A percentile compares a stretch with the other conserved stretches of the same genome.
Conservation (phyloP, 257 asterid genomes). For the Thymus mandschuricus region DNA sequence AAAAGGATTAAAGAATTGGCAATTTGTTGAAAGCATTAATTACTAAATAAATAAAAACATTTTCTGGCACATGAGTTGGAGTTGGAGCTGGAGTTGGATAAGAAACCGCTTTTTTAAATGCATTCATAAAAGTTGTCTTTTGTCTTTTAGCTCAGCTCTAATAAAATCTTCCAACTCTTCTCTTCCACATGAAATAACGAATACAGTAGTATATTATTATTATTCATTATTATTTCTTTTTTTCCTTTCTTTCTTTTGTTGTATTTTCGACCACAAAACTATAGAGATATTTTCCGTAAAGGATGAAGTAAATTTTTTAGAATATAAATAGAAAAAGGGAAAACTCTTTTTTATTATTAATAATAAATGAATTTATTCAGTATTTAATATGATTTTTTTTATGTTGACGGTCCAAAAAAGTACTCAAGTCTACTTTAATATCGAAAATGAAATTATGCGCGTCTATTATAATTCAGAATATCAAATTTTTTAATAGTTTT, state of each 20-base stretch:
- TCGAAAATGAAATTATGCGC: too few species aligned
- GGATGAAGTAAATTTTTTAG: neutral
- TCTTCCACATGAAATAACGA: constrained; percentile 6
- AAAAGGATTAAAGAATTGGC: neutral
- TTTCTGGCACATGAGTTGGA: constrained; percentile 1
- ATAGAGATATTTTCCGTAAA: neutral
- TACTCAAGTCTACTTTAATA: too few species aligned
- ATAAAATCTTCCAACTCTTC: neutral
- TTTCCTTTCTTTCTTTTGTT: neutral
- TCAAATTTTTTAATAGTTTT: too few species aligned
- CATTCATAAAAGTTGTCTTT: constrained; percentile 32
- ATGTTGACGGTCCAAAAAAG: too few species aligned
- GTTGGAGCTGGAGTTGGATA: neutral
- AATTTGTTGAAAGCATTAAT: too few species aligned
- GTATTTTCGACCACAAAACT: neutral
- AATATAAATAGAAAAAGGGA: too few species aligned
- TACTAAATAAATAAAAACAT: neutral
- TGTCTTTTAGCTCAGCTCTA: constrained; percentile 33
- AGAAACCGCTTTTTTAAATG: constrained; percentile 4
- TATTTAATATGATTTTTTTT: too few species aligned
- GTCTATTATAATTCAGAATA: too few species aligned
- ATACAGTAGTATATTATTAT: too few species aligned
- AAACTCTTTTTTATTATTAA: too few species aligned
- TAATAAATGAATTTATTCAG: too few species aligned
- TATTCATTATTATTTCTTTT: too few species aligned